A percentile compares a stretch with the other conserved stretches of the same genome.
These are phyloP conservation scores for Bretziella fagacearum DNA, from an alignment of 2,329 filamentous ascomycete species.

Conservation along the genomic window DNA sequence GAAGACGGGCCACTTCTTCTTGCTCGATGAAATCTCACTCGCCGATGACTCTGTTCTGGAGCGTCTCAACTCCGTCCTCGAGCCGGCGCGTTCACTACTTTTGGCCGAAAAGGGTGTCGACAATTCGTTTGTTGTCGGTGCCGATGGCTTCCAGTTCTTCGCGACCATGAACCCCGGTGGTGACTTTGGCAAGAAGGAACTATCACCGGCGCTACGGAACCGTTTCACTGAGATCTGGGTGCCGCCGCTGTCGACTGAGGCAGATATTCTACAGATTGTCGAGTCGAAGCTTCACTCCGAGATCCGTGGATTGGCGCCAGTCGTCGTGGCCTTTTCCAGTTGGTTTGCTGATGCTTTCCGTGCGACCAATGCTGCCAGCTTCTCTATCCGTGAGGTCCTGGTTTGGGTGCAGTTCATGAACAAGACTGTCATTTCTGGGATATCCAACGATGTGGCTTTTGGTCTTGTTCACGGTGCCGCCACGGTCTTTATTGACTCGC, in stretches of 20 bases:
- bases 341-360: slow-evolving; percentile 84
- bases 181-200: slow-evolving; percentile 93
- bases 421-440: slow-evolving; percentile 28
- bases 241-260: slow-evolving; percentile 63
- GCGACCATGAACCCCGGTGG: slow-evolving; percentile 99
- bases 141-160: slow-evolving; percentile 78
- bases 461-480: slow-evolving; percentile 67
- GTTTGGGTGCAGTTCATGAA: slow-evolving; percentile 93
- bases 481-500: slow-evolving; percentile 87
- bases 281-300: slow-evolving; percentile 48
- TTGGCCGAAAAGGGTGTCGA: slow-evolving; percentile 85
- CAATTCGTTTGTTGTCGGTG: slow-evolving; percentile 61
- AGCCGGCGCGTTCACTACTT: slow-evolving; percentile 69
- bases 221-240: slow-evolving; percentile 99
- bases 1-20: slow-evolving; percentile 74
- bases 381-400: slow-evolving; percentile 84
- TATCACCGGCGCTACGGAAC: slow-evolving; percentile 87
- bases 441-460: slow-evolving; percentile 24
- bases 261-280: slow-evolving; percentile 80
- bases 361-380: slow-evolving; percentile 20
- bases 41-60: slow-evolving; percentile 96
- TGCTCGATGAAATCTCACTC: slow-evolving; percentile 93
- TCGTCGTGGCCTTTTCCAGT: slow-evolving; percentile 71
- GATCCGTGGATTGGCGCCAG: slow-evolving; percentile 40
- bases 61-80: slow-evolving; percentile 87